Base-by-base conservation (phyloP, 257 asterid species). In the Solanum dulcamara region DNA sequence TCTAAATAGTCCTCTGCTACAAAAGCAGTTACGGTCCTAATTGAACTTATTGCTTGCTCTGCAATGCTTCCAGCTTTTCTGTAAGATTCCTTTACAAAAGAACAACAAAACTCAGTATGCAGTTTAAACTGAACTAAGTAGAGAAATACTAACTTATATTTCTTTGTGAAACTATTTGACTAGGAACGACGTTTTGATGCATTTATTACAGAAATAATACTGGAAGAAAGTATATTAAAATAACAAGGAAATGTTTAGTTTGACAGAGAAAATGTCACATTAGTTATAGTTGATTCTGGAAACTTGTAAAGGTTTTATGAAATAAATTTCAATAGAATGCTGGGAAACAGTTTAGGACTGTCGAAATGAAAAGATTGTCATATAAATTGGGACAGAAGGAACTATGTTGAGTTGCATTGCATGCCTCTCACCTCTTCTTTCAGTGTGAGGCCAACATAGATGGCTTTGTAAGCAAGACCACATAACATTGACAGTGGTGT, bases 401-500 rank as follows among this genome's bases (percentile, higher is more conserved):
- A 6, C 84, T 24, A 38, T 35, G 24, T 20, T 84, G 55, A 74
- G 28, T 18, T 40, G 11, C 66, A 5, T 14, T 40, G 37, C 30
- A 60, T 82, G 75, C 20, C 22, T 67, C 87, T 88, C 84, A 94
- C 98, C 98, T 92, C 98, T 92, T 95, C 97, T 90, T 94, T 93
- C 80, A 91, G 89, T 6, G 98, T 84, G 88, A 95, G 90, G 87
- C 98, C 98, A 40, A 93, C 95, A 7, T 95, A 95, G 84, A 95
- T 88, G 30, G 94, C 96, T 91, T 94, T 95, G 66, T 95, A 95
- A 40, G 95, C 94, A 79, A 95, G 90, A 40, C 98, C 98, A 86
- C 98, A 94, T 44, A 92, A 90, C 98, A 95, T 95, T 3, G 94
- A 93, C 57, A 95, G 86, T 17, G 98, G 98, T 5, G 98, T 95